Base-by-base conservation (phyloP, 768 basidiomycete genomes). In the Boletus sp. region DNA sequence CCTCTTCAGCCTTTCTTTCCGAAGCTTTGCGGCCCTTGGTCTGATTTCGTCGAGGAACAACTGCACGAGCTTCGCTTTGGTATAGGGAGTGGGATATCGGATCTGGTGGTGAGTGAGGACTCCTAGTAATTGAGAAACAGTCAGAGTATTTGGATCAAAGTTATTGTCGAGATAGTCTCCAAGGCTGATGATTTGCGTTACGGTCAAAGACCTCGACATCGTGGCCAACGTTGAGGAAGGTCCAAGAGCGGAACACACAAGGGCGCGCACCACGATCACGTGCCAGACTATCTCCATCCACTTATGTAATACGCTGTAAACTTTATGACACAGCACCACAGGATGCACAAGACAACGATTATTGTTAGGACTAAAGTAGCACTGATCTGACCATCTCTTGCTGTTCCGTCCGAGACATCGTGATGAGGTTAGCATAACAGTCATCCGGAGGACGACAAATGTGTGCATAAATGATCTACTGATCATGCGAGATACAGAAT, bases 111-210 rank as follows among this genome's bases (percentile, higher is more conserved):
- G 87, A 39, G 83, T 81, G 52, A 93, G 77, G 32, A 93, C 75
- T 42, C 89, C 90, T 11, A 89, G 78, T 6, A 93, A 76, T 64
- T 93, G 89, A n/a, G 89, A 80, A 27, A 93, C 82, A 1, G 90
- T 93, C 50, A 93, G 79, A 2, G 79, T 72, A 2, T 79, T 57
- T 17, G 92, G 84, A 60, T 93, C 84, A 51, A 92, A 93, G 64
- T 87, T 83, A 10, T 83, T 80, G 56, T 89, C 79, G 56, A 93
- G 83, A 70, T 93, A 93, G 70, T 88, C 82, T 64, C 89, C 92
- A 32, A 79, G 72, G 21, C 70, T 76, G 62, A 93, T 85, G 50
- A 93, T 75, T 70, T 93, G 85, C 3, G 87, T 79, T 29, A 90
- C 77, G n/a, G 88, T 90, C 58, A 90, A 71, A 14, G 68, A 67